Evolutionary conservation across 1,284 basidiomycete species (phyloP).

Genomic region (Ustilago sp.): DNA sequence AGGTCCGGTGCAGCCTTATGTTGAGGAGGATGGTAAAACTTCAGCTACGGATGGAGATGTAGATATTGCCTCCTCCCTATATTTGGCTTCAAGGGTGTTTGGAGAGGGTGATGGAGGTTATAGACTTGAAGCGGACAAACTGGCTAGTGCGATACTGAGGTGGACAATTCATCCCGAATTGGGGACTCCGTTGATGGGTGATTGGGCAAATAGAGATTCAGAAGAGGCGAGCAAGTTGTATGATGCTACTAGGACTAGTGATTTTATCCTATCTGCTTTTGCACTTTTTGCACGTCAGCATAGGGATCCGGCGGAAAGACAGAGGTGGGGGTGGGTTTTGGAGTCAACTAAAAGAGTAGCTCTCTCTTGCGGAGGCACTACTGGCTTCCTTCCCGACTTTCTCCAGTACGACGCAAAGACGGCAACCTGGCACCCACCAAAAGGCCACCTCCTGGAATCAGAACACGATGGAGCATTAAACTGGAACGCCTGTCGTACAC

Average conservation of each 20-base stretch:
- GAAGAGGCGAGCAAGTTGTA: conserved; percentile 43
- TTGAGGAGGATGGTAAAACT: conserved; percentile 54
- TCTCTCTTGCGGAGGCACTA: conserved; percentile 11
- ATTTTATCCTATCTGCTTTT: conserved; percentile 61
- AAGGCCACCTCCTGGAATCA: conserved; percentile 55
- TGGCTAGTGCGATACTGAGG: conserved; percentile 40
- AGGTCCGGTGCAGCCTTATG: conserved; percentile 33
- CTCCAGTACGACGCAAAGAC: conserved; percentile 24
- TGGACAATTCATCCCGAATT: conserved; percentile 55
- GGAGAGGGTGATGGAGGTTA: conserved; percentile 50
- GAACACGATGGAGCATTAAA: conserved; percentile 59
- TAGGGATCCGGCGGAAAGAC: conserved; percentile 28
- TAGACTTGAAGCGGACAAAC: conserved; percentile 36
- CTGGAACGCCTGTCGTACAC: conserved; percentile 66
- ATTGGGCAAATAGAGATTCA: conserved; percentile 57
- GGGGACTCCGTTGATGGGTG: conserved; percentile 58
- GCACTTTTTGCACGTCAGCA: conserved; percentile 53
- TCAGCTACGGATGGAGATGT: conserved; percentile 65
- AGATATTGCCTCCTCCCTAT: conserved; percentile 62
- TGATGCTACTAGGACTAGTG: conserved; percentile 55
- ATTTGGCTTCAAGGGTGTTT: conserved; percentile 43
- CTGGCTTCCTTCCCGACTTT: conserved; percentile 62
- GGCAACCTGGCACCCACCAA: conserved; percentile 37
- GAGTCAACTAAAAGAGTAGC: conserved; percentile 50
- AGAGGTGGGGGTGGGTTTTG: conserved; percentile 54